Percentiles rank a stretch among this genome's conserved stretches.
Conservation (phyloP, 768 basidiomycete species). For the Phylloporus sp. region DNA sequence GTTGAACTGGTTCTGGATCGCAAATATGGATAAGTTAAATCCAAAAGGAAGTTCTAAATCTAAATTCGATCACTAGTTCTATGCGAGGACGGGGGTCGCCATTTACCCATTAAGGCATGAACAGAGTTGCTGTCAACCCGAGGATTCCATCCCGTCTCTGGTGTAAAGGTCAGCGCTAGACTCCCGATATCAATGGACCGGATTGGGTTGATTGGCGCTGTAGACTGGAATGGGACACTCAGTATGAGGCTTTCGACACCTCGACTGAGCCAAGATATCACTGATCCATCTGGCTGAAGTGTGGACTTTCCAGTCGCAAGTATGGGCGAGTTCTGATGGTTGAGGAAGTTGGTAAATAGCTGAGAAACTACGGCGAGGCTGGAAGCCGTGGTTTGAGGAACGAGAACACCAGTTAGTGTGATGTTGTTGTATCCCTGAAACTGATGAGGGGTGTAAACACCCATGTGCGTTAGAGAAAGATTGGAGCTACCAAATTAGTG, state of each 20-base stretch:
- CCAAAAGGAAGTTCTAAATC: constrained; percentile 65
- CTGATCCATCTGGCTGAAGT: constrained; percentile 49
- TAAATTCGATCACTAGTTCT: constrained; percentile 1
- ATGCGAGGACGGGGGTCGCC: constrained; percentile 1
- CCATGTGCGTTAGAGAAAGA: neutral
- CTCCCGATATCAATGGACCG: constrained; percentile 58
- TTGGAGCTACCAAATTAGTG: constrained; percentile 43
- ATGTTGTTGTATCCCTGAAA: constrained; percentile 54
- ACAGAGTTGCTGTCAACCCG: constrained; percentile 55
- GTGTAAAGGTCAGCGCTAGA: constrained; percentile 54
- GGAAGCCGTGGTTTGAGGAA: constrained; percentile 45
- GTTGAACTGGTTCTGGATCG: constrained; percentile 64
- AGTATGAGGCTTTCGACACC: constrained; percentile 57
- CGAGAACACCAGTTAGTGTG: constrained; percentile 52
- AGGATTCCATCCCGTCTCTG: constrained; percentile 54
- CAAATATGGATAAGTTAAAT: constrained; percentile 51
- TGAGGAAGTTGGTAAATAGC: constrained; percentile 70
- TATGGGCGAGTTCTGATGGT: constrained; percentile 55
- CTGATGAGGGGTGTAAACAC: constrained; percentile 28
- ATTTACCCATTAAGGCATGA: constrained; percentile 51
- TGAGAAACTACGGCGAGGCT: constrained; percentile 51
- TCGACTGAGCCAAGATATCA: constrained; percentile 63
- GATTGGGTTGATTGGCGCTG: constrained; percentile 56
- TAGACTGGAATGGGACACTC: constrained; percentile 56
- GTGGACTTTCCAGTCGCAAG: constrained; percentile 59